phyloP scores from a whole-genome alignment of 2,329 filamentous ascomycete genomes.

The Penicillium glabrum region DNA sequence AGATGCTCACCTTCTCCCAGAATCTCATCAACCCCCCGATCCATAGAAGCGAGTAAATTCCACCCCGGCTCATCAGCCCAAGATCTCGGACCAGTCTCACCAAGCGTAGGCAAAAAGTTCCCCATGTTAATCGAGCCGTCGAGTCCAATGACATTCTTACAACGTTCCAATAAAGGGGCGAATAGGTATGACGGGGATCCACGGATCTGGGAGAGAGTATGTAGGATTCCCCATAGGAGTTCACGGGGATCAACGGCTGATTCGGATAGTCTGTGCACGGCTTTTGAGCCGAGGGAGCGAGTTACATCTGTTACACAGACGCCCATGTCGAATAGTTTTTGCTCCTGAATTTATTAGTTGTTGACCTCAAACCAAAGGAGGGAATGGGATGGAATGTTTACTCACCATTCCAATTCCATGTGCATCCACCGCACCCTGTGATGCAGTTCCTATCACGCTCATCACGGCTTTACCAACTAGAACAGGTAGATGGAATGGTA shows the following conservation, averaged over 20 bases:
- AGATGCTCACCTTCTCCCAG: not conserved
- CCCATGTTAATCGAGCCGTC: slow-evolving; percentile 31
- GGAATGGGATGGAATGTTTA: slow-evolving; percentile 8
- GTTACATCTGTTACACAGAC: slow-evolving; percentile 35
- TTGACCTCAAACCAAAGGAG: no score
- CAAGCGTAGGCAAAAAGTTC: slow-evolving; percentile 27
- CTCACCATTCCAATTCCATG: slow-evolving; percentile 72
- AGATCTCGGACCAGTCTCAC: slow-evolving; percentile 11
- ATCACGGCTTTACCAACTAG: slow-evolving; percentile 64
- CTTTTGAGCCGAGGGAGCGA: slow-evolving; percentile 29
- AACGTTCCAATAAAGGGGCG: slow-evolving; percentile 32
- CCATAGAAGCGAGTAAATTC: slow-evolving; percentile 6
- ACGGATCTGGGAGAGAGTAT: slow-evolving; percentile 38
- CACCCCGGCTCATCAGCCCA: slow-evolving; percentile 19
- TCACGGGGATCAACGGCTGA: slow-evolving; percentile 33
- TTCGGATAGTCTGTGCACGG: slow-evolving; percentile 29
- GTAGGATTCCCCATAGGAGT: slow-evolving; percentile 41
- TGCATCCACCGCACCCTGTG: slow-evolving; percentile 71
- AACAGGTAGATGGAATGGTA: slow-evolving; percentile 65
- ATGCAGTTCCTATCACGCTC: slow-evolving; percentile 70
- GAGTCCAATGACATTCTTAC: slow-evolving; percentile 31
- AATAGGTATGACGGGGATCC: slow-evolving; percentile 40
- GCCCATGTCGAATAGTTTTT: slow-evolving; percentile 40
- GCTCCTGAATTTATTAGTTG: slow-evolving; percentile 27
- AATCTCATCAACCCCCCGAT: not conserved